These are phyloP conservation scores for Trametes punicea DNA, from an alignment of 768 basidiomycete species.

Conservation along the genomic window DNA sequence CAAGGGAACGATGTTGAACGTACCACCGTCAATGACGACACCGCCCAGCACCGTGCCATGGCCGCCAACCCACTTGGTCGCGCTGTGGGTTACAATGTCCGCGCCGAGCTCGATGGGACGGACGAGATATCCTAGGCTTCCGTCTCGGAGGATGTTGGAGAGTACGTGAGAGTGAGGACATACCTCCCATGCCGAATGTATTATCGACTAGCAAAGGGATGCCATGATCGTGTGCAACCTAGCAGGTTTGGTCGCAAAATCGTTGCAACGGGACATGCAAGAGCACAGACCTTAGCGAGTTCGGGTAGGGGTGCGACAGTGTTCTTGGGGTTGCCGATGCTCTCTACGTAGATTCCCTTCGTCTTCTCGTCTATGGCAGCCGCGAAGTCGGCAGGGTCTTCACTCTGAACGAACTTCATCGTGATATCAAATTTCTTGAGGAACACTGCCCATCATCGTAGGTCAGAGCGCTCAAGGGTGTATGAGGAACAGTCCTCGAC, in stretches of 20 bases:
- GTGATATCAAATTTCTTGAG: conserved; percentile 69
- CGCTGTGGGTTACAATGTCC: conserved; percentile 75
- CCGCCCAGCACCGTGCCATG: conserved; percentile 81
- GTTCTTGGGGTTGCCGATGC: conserved; percentile 78
- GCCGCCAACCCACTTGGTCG: conserved; percentile 84
- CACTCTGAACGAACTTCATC: conserved; percentile 60
- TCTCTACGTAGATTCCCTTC: conserved; percentile 74
- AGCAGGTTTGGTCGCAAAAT: background rate
- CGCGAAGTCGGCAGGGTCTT: conserved; percentile 55
- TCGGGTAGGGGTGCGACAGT: conserved; percentile 61
- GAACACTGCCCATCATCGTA: conserved; percentile 49
- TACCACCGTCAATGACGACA: conserved; percentile 70
- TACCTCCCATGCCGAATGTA: conserved; percentile 71
- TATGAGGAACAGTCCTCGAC: background rate
- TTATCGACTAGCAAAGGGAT: conserved; percentile 84
- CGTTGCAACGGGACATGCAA: background rate
- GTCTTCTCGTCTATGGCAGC: conserved; percentile 78
- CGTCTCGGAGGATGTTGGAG: background rate
- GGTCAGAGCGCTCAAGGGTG: background rate
- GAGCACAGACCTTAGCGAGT: conserved; percentile 53
- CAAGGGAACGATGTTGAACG: conserved; percentile 12
- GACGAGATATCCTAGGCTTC: conserved; percentile 49
- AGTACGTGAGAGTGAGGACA: background rate
- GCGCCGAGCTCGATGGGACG: conserved; percentile 75
- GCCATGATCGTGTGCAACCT: conserved; percentile 68